Percentiles rank a stretch among this genome's conserved stretches.
Conservation (phyloP, 306 rosid genomes). For the Glycine latifolia region DNA sequence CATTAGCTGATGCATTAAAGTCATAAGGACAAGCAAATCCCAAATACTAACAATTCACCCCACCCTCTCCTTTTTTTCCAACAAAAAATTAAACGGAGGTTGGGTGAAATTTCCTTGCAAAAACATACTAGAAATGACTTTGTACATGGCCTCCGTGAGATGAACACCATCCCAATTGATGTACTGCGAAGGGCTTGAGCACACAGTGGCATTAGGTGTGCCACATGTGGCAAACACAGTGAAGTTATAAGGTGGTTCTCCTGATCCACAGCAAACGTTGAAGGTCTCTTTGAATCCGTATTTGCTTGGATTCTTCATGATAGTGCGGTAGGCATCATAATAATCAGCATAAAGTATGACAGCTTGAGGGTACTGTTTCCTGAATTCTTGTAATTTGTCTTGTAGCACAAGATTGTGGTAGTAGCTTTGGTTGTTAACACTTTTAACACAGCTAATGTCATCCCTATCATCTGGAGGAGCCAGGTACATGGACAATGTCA, state of each 20-base stretch:
- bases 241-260: slow-evolving; percentile 78
- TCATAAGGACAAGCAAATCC: slow-evolving; percentile 19
- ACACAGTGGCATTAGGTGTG: slow-evolving; percentile 58
- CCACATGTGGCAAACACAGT: slow-evolving; percentile 68
- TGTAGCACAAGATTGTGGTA: slow-evolving; percentile 64
- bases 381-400: slow-evolving; percentile 58
- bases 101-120: slow-evolving; percentile 66
- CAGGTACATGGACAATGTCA: slow-evolving; percentile 72
- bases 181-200: slow-evolving; percentile 67
- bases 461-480: slow-evolving; percentile 73
- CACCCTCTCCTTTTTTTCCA: slow-evolving; percentile 60
- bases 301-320: slow-evolving; percentile 62
- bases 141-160: slow-evolving; percentile 93
- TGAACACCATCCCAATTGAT: slow-evolving; percentile 99
- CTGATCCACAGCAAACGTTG: slow-evolving; percentile 83
- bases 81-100: slow-evolving; percentile 72
- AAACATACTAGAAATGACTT: slow-evolving; percentile 73
- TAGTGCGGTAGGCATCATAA: slow-evolving; percentile 69
- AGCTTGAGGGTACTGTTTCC: slow-evolving; percentile 70
- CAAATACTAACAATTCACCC: slow-evolving; percentile 45
- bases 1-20: slow-evolving; percentile 2
- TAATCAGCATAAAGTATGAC: slow-evolving; percentile 78
- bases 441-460: slow-evolving; percentile 78
- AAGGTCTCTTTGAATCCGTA: slow-evolving; percentile 70
- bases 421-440: slow-evolving; percentile 65